These are phyloP conservation scores for Boletales sp. DNA, from an alignment of 768 basidiomycete species.

Conservation along the genomic window DNA sequence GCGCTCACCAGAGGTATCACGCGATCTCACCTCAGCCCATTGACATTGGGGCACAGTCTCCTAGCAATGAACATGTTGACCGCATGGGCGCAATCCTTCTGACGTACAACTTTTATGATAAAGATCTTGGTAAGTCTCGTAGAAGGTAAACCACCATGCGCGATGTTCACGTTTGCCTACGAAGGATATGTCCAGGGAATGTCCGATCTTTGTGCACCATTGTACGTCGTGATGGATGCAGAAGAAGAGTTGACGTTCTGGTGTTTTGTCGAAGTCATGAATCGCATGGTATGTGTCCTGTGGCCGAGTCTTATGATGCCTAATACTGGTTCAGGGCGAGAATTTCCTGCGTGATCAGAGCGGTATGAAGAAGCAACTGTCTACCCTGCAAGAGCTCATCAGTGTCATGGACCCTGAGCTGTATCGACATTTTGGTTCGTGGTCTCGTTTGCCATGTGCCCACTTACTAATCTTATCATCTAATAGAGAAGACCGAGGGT, in stretches of 20 bases:
- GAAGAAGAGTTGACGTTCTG: conserved; percentile 93
- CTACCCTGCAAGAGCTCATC: conserved; percentile 86
- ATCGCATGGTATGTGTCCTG: conserved; percentile 72
- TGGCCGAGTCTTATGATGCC: background rate
- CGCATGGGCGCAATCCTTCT: conserved; percentile 81
- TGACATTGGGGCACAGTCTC: conserved; percentile 84
- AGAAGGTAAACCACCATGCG: background rate
- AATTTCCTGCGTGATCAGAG: conserved; percentile 97
- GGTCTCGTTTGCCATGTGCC: background rate
- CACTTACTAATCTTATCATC: background rate
- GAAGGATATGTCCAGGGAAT: conserved; percentile 97
- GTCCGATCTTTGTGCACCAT: conserved; percentile 92
- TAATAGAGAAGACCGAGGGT: conserved; percentile 78
- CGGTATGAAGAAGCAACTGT: conserved; percentile 94
- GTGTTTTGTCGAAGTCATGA: conserved; percentile 95
- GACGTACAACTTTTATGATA: conserved; percentile 90
- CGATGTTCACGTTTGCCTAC: conserved; percentile 14
- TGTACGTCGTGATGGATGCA: conserved; percentile 87
- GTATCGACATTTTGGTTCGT: conserved; percentile 80
- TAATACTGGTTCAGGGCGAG: conserved; percentile 57
- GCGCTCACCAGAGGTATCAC: conserved; percentile 48
- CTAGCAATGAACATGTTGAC: conserved; percentile 88
- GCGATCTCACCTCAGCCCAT: conserved; percentile 70
- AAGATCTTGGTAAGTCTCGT: conserved; percentile 66
- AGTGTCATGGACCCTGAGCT: conserved; percentile 94